phyloP scores from a whole-genome alignment of 345 rosid species.

The Rhizophora apiculata region DNA sequence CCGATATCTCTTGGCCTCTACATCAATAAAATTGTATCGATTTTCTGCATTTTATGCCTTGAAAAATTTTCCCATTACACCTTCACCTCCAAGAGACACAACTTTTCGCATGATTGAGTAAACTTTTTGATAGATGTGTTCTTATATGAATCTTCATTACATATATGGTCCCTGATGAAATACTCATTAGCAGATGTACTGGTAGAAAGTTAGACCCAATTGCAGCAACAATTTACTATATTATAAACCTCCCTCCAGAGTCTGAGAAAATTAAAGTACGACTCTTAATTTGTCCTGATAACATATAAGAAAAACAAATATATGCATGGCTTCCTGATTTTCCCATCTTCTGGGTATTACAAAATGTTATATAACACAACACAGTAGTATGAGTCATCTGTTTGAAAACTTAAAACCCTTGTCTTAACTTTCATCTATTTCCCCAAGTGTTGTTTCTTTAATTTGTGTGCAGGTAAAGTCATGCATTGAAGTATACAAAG shows the following conservation, averaged over 20 bases:
- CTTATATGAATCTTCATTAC: slow-evolving; percentile 14
- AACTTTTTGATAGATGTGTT: no score
- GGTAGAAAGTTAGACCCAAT: slow-evolving; percentile 78
- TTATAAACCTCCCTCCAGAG: slow-evolving; percentile 63
- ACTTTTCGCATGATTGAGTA: no score
- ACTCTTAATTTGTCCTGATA: slow-evolving; percentile 75
- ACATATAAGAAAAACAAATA: slow-evolving; percentile 65
- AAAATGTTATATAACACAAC: no score
- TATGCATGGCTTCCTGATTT: not conserved
- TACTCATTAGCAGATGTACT: slow-evolving; percentile 80
- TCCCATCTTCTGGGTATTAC: not conserved
- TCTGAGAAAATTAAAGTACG: slow-evolving; percentile 68
- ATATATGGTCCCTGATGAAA: slow-evolving; percentile 43
- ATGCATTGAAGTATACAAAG: no score
- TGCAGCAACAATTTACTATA: slow-evolving; percentile 73
- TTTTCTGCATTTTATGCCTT: not conserved
- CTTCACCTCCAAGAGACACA: not conserved
- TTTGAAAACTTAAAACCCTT: not conserved
- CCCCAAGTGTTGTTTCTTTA: slow-evolving; percentile 1
- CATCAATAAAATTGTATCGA: not conserved
- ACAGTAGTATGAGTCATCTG: not conserved
- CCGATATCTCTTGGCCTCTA: not conserved
- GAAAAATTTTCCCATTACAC: not conserved
- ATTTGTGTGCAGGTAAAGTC: slow-evolving; percentile 54
- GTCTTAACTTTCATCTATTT: not conserved